Evolutionary conservation across 805 yeast genomes (phyloP), one percentile per base, ranked within the genome.

Genomic region (Schwanniomyces yamadae): DNA sequence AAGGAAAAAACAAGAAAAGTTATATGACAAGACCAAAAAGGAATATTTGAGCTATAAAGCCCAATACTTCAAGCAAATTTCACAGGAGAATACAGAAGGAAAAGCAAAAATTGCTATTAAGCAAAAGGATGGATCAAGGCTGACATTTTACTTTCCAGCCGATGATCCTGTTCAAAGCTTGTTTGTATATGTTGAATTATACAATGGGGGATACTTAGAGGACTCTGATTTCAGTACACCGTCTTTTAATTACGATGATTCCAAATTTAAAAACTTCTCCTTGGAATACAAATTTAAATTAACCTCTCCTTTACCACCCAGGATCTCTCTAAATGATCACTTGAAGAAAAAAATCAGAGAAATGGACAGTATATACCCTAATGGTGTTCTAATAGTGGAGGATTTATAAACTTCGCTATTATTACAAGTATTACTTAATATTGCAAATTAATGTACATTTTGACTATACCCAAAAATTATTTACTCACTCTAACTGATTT

Each of bases 51-150:
- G 49, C 18, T 59, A 56, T 50, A 55, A 52, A 40, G 48, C 54
- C 21, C 33, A 37, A 8, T 52, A 57, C 36, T 55, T 63, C 44
- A 41, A 53, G 46, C 5, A 42, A 8, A 35, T 48, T 19, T 33
- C 34, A 9, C 36, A 41, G 23, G 27, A 39, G 1, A 49, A 44
- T 7, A 54, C 53, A 5, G 36, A 33, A 11, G 59, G 49, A 18
- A 45, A 37, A 20, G 81, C 93, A 7, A 73, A 83, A 25, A 66
- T 91, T 3, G 90, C 93, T 1, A 73, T 91, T 7, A 73, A 91
- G 45, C 53, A 86, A 26, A 73, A 73, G 1, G 61, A 69, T 40
- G 95, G 95, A 2, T 67, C 66, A 32, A 73, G 96, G 40, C 53
- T 77, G 5, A 60, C 64, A 0, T 37, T 53, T 11, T 45, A 38